Conservation (phyloP, 768 basidiomycete species). For the Suillus tomentosus region DNA sequence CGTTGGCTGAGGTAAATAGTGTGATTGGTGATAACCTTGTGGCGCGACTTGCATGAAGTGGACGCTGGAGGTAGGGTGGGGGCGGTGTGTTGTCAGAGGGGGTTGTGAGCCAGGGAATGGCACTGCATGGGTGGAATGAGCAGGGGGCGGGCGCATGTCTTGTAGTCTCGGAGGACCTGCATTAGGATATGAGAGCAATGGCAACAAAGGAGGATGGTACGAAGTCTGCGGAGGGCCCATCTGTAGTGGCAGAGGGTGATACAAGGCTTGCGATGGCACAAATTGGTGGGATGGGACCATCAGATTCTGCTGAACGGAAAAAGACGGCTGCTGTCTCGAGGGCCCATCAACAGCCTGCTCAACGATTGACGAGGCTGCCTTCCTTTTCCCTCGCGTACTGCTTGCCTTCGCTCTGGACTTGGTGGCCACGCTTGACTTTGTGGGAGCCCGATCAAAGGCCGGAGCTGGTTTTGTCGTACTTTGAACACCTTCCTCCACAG, state of each 20-base stretch:
- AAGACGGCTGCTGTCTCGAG: background rate
- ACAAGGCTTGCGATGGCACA: background rate
- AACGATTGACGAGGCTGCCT: background rate
- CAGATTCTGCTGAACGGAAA: background rate
- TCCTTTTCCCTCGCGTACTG: background rate
- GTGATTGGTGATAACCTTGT: too few species aligned
- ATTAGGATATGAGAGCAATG: background rate
- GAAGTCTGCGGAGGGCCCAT: background rate
- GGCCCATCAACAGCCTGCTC: background rate
- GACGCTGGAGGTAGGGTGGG: too few species aligned
- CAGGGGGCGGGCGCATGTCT: too few species aligned
- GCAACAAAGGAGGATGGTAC: background rate
- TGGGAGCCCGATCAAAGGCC: background rate
- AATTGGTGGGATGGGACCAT: background rate
- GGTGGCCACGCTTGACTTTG: background rate
- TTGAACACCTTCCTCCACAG: background rate
- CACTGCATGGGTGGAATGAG: too few species aligned
- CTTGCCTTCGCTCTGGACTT: background rate
- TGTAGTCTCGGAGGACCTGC: too few species aligned
- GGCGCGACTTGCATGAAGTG: too few species aligned
- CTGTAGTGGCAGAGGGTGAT: background rate
- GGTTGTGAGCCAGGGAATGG: too few species aligned
- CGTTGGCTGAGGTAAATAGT: too few species aligned
- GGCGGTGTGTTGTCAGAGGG: too few species aligned
- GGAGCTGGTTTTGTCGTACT: background rate